Evolutionary conservation across 768 basidiomycete genomes (phyloP).

Genomic region (Tulasnella sp.): DNA sequence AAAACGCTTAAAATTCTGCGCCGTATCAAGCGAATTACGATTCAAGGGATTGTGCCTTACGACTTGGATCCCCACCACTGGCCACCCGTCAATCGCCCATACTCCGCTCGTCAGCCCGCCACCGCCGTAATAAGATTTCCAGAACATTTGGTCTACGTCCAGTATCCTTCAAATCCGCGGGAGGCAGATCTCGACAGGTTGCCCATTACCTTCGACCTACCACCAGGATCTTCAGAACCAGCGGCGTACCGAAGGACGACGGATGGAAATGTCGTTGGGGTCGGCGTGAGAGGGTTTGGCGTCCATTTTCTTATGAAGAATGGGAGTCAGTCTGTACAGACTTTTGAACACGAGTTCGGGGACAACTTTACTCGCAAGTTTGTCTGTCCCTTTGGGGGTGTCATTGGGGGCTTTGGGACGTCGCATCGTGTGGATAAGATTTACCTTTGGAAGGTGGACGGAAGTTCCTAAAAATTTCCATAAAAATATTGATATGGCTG

Average conservation of each 20-base stretch:
- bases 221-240: background rate
- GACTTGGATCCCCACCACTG: background rate
- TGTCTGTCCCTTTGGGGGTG: background rate
- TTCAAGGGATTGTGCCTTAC: background rate
- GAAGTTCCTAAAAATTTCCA: background rate
- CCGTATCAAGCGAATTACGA: background rate
- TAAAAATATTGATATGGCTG: too few species aligned
- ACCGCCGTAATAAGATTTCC: background rate
- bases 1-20: background rate
- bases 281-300: background rate
- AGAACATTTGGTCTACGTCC: background rate
- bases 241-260: background rate
- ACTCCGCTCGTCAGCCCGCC: background rate
- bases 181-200: background rate
- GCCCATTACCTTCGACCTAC: background rate
- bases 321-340: background rate
- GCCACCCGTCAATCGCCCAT: background rate
- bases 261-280: background rate
- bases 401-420: background rate
- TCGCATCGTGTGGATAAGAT: background rate
- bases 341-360: background rate
- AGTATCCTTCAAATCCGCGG: background rate
- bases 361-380: background rate
- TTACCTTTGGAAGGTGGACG: background rate
- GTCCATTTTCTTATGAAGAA: background rate